Conservation (phyloP, 129 eudicot species). For the Tagetes patula region DNA sequence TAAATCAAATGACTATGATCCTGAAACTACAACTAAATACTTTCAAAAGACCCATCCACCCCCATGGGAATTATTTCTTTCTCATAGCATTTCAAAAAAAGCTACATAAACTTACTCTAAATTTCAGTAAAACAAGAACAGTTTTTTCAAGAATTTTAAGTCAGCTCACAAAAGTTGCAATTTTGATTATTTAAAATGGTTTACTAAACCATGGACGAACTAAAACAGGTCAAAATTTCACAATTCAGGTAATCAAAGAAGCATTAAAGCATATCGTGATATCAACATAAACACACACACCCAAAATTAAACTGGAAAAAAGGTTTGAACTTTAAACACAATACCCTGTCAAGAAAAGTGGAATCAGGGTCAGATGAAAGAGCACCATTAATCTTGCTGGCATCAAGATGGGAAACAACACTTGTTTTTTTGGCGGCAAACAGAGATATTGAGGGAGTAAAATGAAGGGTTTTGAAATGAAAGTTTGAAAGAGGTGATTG, state of each 20-base stretch:
- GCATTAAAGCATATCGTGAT: not conserved
- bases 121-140: not conserved
- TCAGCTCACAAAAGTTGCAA: not conserved
- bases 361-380: constrained; percentile 77
- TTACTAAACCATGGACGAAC: not conserved
- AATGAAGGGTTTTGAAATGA: constrained; percentile 31
- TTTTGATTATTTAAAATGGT: not conserved
- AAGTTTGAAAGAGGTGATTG: constrained; percentile 26
- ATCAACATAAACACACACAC: too few relatives aligned
- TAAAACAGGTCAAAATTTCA: not conserved
- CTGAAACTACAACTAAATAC: not conserved
- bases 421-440: constrained; percentile 46
- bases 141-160: not conserved
- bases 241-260: not conserved
- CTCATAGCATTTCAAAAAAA: not conserved
- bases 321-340: not conserved
- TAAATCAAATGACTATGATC: constrained; percentile 5
- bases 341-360: constrained; percentile 72
- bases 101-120: not conserved
- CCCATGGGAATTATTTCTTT: not conserved
- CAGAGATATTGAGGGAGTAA: constrained; percentile 31
- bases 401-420: constrained; percentile 65
- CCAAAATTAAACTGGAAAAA: not conserved
- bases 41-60: not conserved
- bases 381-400: constrained; percentile 64